phyloP scores from a whole-genome alignment of 1,139 yeast genomes.

The Hyphopichia pseudoburtonii region DNA sequence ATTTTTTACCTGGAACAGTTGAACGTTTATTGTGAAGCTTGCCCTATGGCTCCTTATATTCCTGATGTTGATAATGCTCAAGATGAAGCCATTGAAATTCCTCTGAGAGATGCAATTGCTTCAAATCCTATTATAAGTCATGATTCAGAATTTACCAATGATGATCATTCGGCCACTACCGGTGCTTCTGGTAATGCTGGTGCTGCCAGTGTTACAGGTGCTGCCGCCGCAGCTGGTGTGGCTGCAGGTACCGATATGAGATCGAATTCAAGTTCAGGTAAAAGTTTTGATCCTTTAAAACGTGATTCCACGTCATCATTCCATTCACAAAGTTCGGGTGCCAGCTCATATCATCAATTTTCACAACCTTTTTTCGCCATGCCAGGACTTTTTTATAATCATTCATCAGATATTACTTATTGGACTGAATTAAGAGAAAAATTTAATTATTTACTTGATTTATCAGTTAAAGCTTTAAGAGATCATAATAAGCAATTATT shows the following conservation, averaged over 20 bases:
- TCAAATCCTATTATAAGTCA: slow-evolving; percentile 21
- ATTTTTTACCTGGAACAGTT: slow-evolving; percentile 60
- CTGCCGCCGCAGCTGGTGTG: too few relatives aligned
- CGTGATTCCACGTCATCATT: slow-evolving; percentile 41
- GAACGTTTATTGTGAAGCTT: slow-evolving; percentile 54
- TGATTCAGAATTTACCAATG: slow-evolving; percentile 3
- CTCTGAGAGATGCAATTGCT: slow-evolving; percentile 24
- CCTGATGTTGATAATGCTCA: slow-evolving; percentile 16
- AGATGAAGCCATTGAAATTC: slow-evolving; percentile 24
- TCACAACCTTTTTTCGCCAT: slow-evolving; percentile 42
- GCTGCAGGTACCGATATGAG: background rate
- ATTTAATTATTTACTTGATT: slow-evolving; percentile 45
- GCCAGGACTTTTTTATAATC: slow-evolving; percentile 52
- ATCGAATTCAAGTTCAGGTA: slow-evolving; percentile 4
- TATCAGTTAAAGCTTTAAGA: slow-evolving; percentile 48
- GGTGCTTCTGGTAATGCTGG: too few relatives aligned
- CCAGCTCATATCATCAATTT: slow-evolving; percentile 42
- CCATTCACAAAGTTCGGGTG: slow-evolving; percentile 23
- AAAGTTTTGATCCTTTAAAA: slow-evolving; percentile 30
- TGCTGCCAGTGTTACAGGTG: too few relatives aligned
- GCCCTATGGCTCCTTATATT: slow-evolving; percentile 44
- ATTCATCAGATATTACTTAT: slow-evolving; percentile 53
- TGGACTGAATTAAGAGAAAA: slow-evolving; percentile 57
- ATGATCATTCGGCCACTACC: background rate
- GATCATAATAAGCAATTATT: slow-evolving; percentile 52